phyloP scores from a whole-genome alignment of 805 yeast genomes.

The Monosporozyma unispora region DNA sequence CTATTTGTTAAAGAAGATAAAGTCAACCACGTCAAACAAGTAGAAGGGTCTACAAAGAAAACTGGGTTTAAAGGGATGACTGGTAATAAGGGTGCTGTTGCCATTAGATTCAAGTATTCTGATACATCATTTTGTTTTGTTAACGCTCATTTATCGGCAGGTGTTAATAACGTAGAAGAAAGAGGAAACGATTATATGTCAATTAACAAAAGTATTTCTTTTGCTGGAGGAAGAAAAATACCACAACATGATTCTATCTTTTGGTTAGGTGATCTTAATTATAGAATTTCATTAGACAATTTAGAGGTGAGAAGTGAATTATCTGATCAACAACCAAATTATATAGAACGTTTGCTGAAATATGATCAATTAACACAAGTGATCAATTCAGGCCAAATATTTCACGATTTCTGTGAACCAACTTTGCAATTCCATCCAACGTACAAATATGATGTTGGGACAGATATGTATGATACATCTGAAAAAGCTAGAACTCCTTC shows the following conservation, averaged over 20 bases:
- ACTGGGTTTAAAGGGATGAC: constrained; percentile 96
- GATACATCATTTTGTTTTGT: constrained; percentile 73
- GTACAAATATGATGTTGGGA: constrained; percentile 83
- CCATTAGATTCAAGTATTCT: constrained; percentile 77
- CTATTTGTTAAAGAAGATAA: constrained; percentile 48
- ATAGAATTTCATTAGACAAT: constrained; percentile 60
- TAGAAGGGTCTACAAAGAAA: constrained; percentile 83
- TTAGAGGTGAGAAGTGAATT: constrained; percentile 61
- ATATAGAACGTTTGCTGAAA: constrained; percentile 41
- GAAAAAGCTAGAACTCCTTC: constrained; percentile 92
- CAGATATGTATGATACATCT: constrained; percentile 71
- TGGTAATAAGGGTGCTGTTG: constrained; percentile 95
- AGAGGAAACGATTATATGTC: constrained; percentile 76
- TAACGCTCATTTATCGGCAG: constrained; percentile 93
- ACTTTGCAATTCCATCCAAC: constrained; percentile 78
- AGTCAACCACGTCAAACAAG: constrained; percentile 53
- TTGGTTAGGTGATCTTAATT: constrained; percentile 95
- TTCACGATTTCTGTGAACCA: constrained; percentile 68
- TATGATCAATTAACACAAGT: constrained; percentile 75
- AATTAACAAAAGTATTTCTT: constrained; percentile 64
- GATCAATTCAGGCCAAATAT: constrained; percentile 60
- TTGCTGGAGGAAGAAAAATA: constrained; percentile 66
- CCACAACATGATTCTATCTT: constrained; percentile 77
- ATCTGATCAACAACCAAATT: constrained; percentile 33
- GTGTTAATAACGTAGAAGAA: constrained; percentile 69